A percentile compares a stretch with the other conserved stretches of the same genome.
phyloP scores from a whole-genome alignment of 805 yeast species.

The Grigorovia humatica region DNA sequence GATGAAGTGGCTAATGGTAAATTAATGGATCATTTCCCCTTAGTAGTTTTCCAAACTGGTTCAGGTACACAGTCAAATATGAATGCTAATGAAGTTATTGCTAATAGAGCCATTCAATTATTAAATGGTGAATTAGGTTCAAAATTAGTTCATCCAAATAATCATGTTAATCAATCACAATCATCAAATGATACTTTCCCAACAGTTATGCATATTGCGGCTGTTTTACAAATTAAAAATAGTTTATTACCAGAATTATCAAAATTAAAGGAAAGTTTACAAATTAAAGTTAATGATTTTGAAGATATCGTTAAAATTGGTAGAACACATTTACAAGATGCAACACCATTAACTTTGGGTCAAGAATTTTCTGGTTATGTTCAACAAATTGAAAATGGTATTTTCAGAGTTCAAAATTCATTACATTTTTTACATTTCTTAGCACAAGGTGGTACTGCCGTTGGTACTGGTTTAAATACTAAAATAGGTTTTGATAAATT shows the following conservation, averaged over 20 bases:
- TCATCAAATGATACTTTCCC: constrained; percentile 99
- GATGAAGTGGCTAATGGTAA: constrained; percentile 91
- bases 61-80: constrained; percentile 98
- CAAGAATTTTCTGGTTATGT: constrained; percentile 97
- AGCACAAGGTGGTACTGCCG: constrained; percentile 99
- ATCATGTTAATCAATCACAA: constrained; percentile 96
- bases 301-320: constrained; percentile 90
- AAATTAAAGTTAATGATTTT: constrained; percentile 73
- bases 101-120: constrained; percentile 94
- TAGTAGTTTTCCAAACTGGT: constrained; percentile 98
- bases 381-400: constrained; percentile 85
- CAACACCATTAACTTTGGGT: constrained; percentile 94
- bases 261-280: constrained; percentile 67
- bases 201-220: constrained; percentile 98
- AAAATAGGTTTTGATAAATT: constrained; percentile 78
- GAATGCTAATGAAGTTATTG: constrained; percentile 98
- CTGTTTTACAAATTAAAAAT: constrained; percentile 76
- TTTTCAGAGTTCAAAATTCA: constrained; percentile 68
- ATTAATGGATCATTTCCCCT: constrained; percentile 87
- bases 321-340: constrained; percentile 98
- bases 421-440: constrained; percentile 68
- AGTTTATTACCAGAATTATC: constrained; percentile 72
- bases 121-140: constrained; percentile 90
- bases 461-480: constrained; percentile 97
- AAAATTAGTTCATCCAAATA: constrained; percentile 93